Percentiles rank a stretch among this genome's conserved stretches.
phyloP scores from a whole-genome alignment of 2,329 filamentous ascomycete genomes.

The Scytalidium lignicola region DNA sequence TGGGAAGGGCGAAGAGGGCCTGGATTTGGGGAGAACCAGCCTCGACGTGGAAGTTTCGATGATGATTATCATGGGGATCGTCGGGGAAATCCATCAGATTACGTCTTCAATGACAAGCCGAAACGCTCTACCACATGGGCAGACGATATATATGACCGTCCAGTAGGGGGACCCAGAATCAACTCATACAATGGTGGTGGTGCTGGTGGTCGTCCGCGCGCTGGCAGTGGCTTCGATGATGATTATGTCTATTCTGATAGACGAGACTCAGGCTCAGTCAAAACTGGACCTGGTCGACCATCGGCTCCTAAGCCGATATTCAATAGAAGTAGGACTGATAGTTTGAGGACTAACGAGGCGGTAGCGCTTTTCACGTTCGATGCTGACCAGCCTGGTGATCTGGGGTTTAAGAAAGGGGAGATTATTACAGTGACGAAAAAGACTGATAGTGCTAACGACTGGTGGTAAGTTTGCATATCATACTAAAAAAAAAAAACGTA shows the following conservation, averaged over 20 bases:
- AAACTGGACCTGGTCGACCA: slow-evolving; percentile 65
- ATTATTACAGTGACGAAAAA: slow-evolving; percentile 92
- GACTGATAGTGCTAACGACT: slow-evolving; percentile 90
- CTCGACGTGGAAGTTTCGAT: slow-evolving; percentile 38
- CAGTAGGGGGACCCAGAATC: slow-evolving; percentile 24
- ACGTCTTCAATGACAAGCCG: slow-evolving; percentile 51
- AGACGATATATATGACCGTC: slow-evolving; percentile 68
- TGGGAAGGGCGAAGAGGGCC: slow-evolving; percentile 74
- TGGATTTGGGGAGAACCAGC: slow-evolving; percentile 63
- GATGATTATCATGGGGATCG: slow-evolving; percentile 21
- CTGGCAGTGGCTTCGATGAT: slow-evolving; percentile 37
- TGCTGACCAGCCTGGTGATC: slow-evolving; percentile 83
- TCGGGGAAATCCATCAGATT: slow-evolving; percentile 41
- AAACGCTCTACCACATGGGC: slow-evolving; percentile 66
- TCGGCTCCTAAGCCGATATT: slow-evolving; percentile 89
- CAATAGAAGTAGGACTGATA: slow-evolving; percentile 45
- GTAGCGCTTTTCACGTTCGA: slow-evolving; percentile 93
- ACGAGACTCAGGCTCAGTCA: slow-evolving; percentile 19
- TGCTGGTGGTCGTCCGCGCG: slow-evolving; percentile 33
- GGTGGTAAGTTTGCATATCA: slow-evolving; percentile 63
- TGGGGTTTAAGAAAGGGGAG: slow-evolving; percentile 96
- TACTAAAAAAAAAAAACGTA: not conserved
- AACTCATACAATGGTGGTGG: slow-evolving; percentile 20
- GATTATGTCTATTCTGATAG: slow-evolving; percentile 52
- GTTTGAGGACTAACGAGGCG: slow-evolving; percentile 70